Conservation (phyloP, 108 stramenopile species). For the Nannochloropsis gaditana region DNA sequence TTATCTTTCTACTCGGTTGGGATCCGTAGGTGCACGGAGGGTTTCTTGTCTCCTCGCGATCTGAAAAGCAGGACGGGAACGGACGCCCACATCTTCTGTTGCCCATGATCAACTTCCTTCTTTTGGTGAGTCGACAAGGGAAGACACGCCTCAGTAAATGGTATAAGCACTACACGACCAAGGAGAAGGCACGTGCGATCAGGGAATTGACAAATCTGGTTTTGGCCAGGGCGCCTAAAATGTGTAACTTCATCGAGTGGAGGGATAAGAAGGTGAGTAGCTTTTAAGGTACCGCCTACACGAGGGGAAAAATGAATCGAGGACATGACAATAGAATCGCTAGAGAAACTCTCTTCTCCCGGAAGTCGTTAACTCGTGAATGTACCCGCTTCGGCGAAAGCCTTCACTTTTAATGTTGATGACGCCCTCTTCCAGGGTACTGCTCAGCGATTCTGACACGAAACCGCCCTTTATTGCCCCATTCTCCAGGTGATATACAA, state of each 20-base stretch:
- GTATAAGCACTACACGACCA: constrained; percentile 52
- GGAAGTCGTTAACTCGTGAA: too few relatives aligned
- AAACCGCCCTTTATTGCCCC: too few relatives aligned
- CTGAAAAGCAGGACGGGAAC: background rate
- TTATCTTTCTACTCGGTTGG: background rate
- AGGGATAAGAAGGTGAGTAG: constrained; percentile 67
- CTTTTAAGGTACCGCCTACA: too few relatives aligned
- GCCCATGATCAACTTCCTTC: constrained; percentile 57
- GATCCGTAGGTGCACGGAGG: too few relatives aligned
- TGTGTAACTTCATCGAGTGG: constrained; percentile 98
- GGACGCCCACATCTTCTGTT: background rate
- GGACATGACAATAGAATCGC: too few relatives aligned
- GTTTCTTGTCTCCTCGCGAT: background rate
- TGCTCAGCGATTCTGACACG: too few relatives aligned
- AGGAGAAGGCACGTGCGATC: constrained; percentile 77
- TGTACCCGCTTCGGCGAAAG: too few relatives aligned
- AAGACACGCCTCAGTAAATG: constrained; percentile 65
- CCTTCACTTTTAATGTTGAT: too few relatives aligned
- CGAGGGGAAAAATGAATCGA: too few relatives aligned
- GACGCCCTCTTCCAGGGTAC: too few relatives aligned
- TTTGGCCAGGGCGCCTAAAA: constrained; percentile 89
- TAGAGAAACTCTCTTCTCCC: too few relatives aligned
- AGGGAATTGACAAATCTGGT: constrained; percentile 84
- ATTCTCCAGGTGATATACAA: constrained; percentile 58
- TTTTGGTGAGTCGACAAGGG: constrained; percentile 61